These are phyloP conservation scores for Endocalyx cinctus DNA, from an alignment of 2,329 filamentous ascomycete genomes.

Conservation along the genomic window DNA sequence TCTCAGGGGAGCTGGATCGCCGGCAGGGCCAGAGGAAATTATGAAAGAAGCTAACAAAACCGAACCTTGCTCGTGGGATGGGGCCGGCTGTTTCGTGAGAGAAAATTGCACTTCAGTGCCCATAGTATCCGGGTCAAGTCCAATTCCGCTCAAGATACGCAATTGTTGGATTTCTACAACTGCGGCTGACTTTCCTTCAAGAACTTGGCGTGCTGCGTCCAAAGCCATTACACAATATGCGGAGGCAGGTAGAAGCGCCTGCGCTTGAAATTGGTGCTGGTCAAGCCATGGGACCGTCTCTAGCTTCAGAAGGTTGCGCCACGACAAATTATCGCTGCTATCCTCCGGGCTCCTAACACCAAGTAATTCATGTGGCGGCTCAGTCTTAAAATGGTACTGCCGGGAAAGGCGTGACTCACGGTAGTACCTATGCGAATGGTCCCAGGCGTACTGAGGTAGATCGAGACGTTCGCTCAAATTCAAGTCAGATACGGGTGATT, in stretches of 20 bases:
- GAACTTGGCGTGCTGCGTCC: constrained; percentile 33
- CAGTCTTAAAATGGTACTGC: constrained; percentile 29
- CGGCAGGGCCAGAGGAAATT: constrained; percentile 29
- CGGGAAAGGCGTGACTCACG: constrained; percentile 39
- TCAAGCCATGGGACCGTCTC: constrained; percentile 36
- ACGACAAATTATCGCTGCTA: constrained; percentile 29
- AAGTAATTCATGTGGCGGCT: constrained; percentile 31
- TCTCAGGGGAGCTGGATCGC: constrained; percentile 26
- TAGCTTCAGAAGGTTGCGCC: constrained; percentile 36
- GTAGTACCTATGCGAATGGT: constrained; percentile 39
- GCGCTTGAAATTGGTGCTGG: constrained; percentile 38
- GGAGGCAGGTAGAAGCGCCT: constrained; percentile 41
- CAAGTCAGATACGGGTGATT: constrained; percentile 8
- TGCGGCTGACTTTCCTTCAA: constrained; percentile 16
- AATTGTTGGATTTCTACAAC: constrained; percentile 22
- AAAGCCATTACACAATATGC: constrained; percentile 43
- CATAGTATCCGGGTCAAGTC: constrained; percentile 21
- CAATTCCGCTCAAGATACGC: constrained; percentile 23
- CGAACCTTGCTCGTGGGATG: constrained; percentile 6
- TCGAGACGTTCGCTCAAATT: constrained; percentile 12
- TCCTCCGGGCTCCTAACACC: constrained; percentile 34
- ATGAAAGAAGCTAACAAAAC: constrained; percentile 29
- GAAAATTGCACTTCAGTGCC: constrained; percentile 35
- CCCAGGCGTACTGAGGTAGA: constrained; percentile 43
- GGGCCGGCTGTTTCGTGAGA: constrained; percentile 25